These are phyloP conservation scores for Ilex asprella DNA, from an alignment of 257 asterid species.

Conservation along the genomic window DNA sequence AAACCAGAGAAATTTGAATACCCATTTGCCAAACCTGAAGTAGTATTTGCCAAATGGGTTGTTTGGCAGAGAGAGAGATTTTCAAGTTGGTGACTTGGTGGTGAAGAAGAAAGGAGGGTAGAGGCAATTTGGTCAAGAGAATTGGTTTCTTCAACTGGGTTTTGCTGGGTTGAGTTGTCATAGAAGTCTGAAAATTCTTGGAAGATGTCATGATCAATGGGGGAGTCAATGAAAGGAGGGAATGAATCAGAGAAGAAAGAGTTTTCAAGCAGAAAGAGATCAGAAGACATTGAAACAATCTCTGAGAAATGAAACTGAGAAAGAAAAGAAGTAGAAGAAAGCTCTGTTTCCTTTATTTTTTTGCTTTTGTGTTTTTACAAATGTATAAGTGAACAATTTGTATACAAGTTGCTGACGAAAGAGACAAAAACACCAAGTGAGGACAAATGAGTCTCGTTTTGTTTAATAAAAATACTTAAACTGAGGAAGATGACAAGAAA, in stretches of 20 bases:
- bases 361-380: background rate
- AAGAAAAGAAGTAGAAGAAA: background rate
- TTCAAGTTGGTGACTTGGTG: slow-evolving; percentile 54
- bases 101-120: slow-evolving; percentile 47
- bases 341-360: background rate
- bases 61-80: slow-evolving; percentile 34
- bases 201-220: slow-evolving; percentile 25
- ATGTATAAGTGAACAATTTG: background rate
- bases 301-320: background rate
- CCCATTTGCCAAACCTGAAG: slow-evolving; percentile 15
- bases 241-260: slow-evolving; percentile 49
- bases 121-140: slow-evolving; percentile 38
- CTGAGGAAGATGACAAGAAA: slow-evolving; percentile 46
- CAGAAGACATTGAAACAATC: slow-evolving; percentile 54
- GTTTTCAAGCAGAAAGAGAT: slow-evolving; percentile 46
- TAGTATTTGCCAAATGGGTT: background rate
- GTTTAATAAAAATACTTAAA: slow-evolving; percentile 22
- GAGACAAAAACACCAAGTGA: slow-evolving; percentile 12
- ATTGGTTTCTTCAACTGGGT: slow-evolving; percentile 15
- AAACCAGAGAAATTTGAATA: slow-evolving; percentile 22
- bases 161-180: slow-evolving; percentile 16
- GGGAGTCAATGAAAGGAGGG: slow-evolving; percentile 37
- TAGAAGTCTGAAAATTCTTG: slow-evolving; percentile 23
- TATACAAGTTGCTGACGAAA: slow-evolving; percentile 11
- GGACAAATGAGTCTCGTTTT: slow-evolving; percentile 17